phyloP scores from a whole-genome alignment of 208 protist genomes.

The Crithidia brevicula region DNA sequence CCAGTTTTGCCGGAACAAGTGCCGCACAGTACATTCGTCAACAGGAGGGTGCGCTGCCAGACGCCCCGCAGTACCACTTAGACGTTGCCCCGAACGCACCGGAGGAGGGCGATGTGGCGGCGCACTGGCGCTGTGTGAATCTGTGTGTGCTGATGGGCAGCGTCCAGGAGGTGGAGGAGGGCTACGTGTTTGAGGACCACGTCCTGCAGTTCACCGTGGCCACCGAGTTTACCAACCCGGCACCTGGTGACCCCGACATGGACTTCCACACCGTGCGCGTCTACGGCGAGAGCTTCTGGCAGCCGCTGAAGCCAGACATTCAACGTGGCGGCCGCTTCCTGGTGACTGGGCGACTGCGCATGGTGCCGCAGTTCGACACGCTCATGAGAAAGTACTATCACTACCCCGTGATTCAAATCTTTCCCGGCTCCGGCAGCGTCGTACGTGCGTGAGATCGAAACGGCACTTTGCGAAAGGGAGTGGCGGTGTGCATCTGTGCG shows the following conservation, averaged over 20 bases:
- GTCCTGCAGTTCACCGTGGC: constrained; percentile 86
- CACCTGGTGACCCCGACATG: constrained; percentile 84
- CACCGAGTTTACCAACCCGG: constrained; percentile 80
- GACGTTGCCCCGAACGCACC: constrained; percentile 88
- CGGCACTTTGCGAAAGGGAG: not conserved
- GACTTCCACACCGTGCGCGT: constrained; percentile 89
- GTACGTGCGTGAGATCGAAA: constrained; percentile 10
- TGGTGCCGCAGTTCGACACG: constrained; percentile 88
- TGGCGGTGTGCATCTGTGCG: not conserved
- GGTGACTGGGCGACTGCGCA: constrained; percentile 77
- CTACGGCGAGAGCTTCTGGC: constrained; percentile 61
- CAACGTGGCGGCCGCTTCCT: constrained; percentile 49
- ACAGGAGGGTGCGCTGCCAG: constrained; percentile 60
- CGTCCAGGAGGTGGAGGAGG: constrained; percentile 78
- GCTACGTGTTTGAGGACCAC: constrained; percentile 87
- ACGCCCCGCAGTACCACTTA: constrained; percentile 82
- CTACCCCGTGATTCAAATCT: constrained; percentile 87
- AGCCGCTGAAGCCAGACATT: constrained; percentile 42
- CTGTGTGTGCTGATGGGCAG: constrained; percentile 77
- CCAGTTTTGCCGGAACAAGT: not conserved
- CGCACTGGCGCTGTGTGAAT: constrained; percentile 89
- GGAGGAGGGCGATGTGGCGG: constrained; percentile 83
- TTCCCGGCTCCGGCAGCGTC: constrained; percentile 54
- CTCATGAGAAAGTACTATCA: constrained; percentile 85
- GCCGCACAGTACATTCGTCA: constrained; percentile 60